Base-by-base conservation (phyloP, 2,329 filamentous ascomycete genomes). In the Geosmithia morbida region DNA sequence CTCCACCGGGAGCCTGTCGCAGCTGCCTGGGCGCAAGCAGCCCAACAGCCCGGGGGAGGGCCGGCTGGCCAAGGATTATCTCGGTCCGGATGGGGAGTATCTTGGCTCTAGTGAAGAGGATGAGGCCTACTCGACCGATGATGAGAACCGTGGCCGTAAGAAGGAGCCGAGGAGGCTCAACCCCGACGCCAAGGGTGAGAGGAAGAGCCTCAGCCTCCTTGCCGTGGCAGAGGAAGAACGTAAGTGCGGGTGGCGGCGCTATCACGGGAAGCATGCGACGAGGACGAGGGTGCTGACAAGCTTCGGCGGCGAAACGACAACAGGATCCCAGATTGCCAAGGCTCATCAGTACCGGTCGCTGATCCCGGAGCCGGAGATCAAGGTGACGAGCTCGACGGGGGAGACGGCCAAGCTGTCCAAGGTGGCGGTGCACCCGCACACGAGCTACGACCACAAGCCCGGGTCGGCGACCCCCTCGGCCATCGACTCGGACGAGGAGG, bases 401-500 rank as follows among this genome's bases (percentile, higher is more conserved):
- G 78, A 83, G 48, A 79, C 74, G 54, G 66, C 69, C 52, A 79
- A 74, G 55, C 59, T 64, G 46, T 66, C 56, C 51, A 81, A 78
- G 58, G 59, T 71, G 1, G 72, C 74, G 2, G 77, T 92, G 11
- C 89, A 94, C 60, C 89, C 89, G 1, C 78, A 79, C 47, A 94
- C 86, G 11, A 92, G 82, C 59, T 96, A 89, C 59, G 89, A 95
- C 57, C 69, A 81, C 49, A 72, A 75, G 14, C 74, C 74, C 2
- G 57, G 66, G n/a, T 78, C 77, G 5, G 69, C 70, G 3, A 66
- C 66, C 61, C 69, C 57, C 66, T 68, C 74, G 63, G 83, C 67
- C 0, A 74, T 88, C 49, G 84, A 87, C 52, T 94, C 87, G 2
- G 92, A 97, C 50, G 83, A 88, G 30, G 88, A 95, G 60, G 83